Base-by-base conservation (phyloP, 805 yeast species). In the Tetrapisispora nanseiensis region DNA sequence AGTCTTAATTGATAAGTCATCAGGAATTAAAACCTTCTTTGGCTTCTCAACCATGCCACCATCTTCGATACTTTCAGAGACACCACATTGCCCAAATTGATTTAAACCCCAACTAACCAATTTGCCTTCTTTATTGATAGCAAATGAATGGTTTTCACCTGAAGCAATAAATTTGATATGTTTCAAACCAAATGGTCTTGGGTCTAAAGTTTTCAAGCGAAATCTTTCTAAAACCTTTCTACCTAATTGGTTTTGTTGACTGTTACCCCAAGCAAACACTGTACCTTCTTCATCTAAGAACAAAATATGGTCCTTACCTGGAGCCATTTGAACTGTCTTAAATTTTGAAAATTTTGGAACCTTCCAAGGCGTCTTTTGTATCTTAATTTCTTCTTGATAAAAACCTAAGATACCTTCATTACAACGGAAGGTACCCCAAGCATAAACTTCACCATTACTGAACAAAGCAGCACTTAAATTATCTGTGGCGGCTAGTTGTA, bases 401-500 rank as follows among this genome's bases (percentile, higher is more conserved):
- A 62, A 62, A 2, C 96, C 95, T 43, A 90, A 71, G 32, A 81
- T 69, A 42, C 98, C 98, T 64, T 92, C 97, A 53, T 85, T 85
- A 59, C 87, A 80, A 66, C 92, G 81, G 67, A 92, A 92, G 18
- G 96, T 85, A 30, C 99, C 99, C 97, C 98, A 92, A 0, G 97
- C 94, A 62, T 80, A 92, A 9, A 94, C 87, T 31, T 83, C 86
- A 29, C 98, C 97, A 41, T 77, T 79, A 37, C 76, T 81, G 31
- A 80, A 74, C 44, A 92, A 65, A 2, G 79, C 86, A 15, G 90
- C 89, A 32, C 95, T 83, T 46, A 90, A 66, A 55, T 87, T 90
- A 61, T 92, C 98, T 9, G 97, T 83, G 4, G 97, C 97, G 13
- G 86, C 87, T 31, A 90, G 61, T 57, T 82, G 92, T 19, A 85